phyloP scores from a whole-genome alignment of 139 green algal genomes.

The Desmodesmus armatus region DNA sequence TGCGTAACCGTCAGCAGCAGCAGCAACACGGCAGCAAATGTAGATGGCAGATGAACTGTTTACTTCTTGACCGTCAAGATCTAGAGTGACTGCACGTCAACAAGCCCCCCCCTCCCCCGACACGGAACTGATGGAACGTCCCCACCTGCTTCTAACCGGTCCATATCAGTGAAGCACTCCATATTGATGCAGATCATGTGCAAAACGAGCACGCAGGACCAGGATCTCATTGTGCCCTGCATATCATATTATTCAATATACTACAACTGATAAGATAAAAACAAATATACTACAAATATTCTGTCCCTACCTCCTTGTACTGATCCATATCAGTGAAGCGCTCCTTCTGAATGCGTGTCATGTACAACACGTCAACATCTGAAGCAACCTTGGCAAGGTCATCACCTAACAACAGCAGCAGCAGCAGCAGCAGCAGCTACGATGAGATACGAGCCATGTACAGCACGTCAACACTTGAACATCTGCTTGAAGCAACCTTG shows the following conservation, averaged over 20 bases:
- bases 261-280: too few relatives aligned
- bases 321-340: slow-evolving; percentile 89
- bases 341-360: slow-evolving; percentile 99
- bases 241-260: too few relatives aligned
- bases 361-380: slow-evolving; percentile 96
- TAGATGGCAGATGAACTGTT: too few relatives aligned
- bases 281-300: not conserved
- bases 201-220: slow-evolving; percentile 83
- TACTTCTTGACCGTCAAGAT: too few relatives aligned
- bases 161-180: slow-evolving; percentile 92
- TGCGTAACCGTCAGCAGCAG: too few relatives aligned
- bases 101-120: too few relatives aligned
- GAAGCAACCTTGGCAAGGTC: slow-evolving; percentile 60
- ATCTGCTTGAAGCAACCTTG: slow-evolving; percentile 64
- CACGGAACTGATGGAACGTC: too few relatives aligned
- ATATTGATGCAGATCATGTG: slow-evolving; percentile 99
- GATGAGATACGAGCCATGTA: slow-evolving; percentile 84
- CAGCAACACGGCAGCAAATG: too few relatives aligned
- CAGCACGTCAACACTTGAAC: slow-evolving; percentile 93
- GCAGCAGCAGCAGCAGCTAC: slow-evolving; percentile 35
- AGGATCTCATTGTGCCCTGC: too few relatives aligned
- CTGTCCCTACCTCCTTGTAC: slow-evolving; percentile 57
- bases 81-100: too few relatives aligned
- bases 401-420: slow-evolving; percentile 41
- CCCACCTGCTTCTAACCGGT: slow-evolving; percentile 73